A percentile compares a stretch with the other conserved stretches of the same genome.
phyloP scores from a whole-genome alignment of 2,329 filamentous ascomycete species.

The Cercospora berteroae region DNA sequence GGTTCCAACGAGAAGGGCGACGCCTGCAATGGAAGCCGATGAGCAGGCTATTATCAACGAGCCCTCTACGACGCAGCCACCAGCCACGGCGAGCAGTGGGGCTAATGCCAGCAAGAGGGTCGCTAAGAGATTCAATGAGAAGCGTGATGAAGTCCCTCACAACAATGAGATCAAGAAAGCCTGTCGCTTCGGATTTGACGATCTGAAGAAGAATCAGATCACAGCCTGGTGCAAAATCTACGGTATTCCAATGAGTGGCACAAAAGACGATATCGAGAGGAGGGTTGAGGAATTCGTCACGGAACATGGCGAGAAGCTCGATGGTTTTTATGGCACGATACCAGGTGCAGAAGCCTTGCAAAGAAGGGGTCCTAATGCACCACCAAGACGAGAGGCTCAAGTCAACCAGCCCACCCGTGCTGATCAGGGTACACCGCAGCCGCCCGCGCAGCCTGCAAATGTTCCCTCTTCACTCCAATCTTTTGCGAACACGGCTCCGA shows the following conservation, averaged over 20 bases:
- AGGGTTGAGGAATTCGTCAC: conserved; percentile 2
- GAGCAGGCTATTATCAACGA: background rate
- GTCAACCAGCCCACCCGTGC: background rate
- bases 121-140: background rate
- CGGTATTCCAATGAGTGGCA: background rate
- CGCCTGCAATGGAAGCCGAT: background rate
- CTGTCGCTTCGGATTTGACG: background rate
- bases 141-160: background rate
- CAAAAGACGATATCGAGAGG: conserved; percentile 2
- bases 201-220: background rate
- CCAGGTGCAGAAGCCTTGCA: background rate
- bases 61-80: background rate
- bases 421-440: background rate
- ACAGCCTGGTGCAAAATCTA: conserved; percentile 5
- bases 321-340: background rate
- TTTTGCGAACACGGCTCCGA: background rate
- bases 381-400: background rate
- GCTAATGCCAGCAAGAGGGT: background rate
- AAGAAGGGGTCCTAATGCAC: no score
- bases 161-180: background rate
- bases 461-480: background rate
- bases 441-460: background rate
- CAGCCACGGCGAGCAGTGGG: background rate
- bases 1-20: background rate
- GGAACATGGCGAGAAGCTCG: conserved; percentile 1